Evolutionary conservation across 306 rosid species (phyloP), one percentile per base, ranked within the genome.

Genomic region (Crotalaria pallida): DNA sequence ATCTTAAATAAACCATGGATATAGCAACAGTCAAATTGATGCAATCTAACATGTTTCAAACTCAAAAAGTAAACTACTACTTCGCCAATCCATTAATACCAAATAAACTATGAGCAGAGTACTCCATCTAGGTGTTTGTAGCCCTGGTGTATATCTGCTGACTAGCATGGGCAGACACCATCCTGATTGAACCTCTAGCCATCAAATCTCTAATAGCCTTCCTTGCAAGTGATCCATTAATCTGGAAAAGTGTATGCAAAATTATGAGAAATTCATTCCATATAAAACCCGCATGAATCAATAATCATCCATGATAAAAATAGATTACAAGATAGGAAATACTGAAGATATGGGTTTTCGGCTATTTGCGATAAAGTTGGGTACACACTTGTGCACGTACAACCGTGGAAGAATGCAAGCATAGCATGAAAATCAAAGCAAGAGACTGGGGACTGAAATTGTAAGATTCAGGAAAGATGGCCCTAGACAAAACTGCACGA

Each of bases 111-210:
- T 1, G 65, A 40, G 61, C 3, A 44, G 43, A 44, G 43, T 9
- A 11, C 23, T 4, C 44, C 22, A 50, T 33, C 62, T 83, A 89
- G 77, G 96, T 86, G 85, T 89, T 89, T 55, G 96, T 83, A n/a
- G 96, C 88, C 65, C 96, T 80, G 15, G 96, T 83, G 83, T 86
- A 84, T 58, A 84, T 89, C 74, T 89, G 88, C 85, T 86, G 96
- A 75, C 92, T 86, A 11, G 96, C n/a, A 26, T 89, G 96, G 18
- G 88, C 56, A 50, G 88, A 84, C 10, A 89, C 87, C 96, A 89
- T 65, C 83, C 92, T 77, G 69, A 89, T 89, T 65, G 67, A 68
- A 9, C 92, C 96, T 58, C 84, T 79, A 0, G 92, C 88, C 92
- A 89, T 84, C 81, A 89, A 67, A 4, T 89, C 92, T 59, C 77